These are phyloP conservation scores for Diphasiastrum complanatum DNA, from an alignment of 83 land plant genomes.

Conservation along the genomic window DNA sequence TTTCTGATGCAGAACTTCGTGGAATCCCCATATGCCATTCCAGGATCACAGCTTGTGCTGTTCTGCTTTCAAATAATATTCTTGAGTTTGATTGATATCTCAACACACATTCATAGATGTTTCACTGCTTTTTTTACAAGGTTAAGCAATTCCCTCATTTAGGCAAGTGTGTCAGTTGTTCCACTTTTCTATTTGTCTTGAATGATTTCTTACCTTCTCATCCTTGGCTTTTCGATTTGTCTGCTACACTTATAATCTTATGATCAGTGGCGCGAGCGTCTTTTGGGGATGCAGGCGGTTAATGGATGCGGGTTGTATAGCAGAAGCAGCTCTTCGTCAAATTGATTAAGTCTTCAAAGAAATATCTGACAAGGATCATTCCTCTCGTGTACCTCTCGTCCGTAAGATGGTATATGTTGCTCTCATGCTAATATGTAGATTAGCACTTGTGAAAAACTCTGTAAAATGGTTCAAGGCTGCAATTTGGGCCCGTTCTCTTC, in stretches of 20 bases:
- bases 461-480: not conserved
- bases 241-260: not conserved
- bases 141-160: no score
- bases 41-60: no score
- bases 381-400: constrained; percentile 38
- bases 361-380: constrained; percentile 40
- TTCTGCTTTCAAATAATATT: no score
- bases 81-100: no score
- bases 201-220: not conserved
- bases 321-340: constrained; percentile 61
- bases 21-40: no score
- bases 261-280: constrained; percentile 56
- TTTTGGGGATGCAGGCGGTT: constrained; percentile 43
- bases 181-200: not conserved
- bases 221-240: not conserved
- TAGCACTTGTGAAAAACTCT: no score
- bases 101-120: no score
- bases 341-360: constrained; percentile 51
- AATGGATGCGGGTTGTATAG: constrained; percentile 68
- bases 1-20: no score
- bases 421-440: not conserved
- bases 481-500: not conserved
- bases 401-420: constrained; percentile 27
- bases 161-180: no score
- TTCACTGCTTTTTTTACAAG: no score